Base-by-base conservation (phyloP, 2,329 filamentous ascomycete genomes). In the Trichoderma cornu-damae region DNA sequence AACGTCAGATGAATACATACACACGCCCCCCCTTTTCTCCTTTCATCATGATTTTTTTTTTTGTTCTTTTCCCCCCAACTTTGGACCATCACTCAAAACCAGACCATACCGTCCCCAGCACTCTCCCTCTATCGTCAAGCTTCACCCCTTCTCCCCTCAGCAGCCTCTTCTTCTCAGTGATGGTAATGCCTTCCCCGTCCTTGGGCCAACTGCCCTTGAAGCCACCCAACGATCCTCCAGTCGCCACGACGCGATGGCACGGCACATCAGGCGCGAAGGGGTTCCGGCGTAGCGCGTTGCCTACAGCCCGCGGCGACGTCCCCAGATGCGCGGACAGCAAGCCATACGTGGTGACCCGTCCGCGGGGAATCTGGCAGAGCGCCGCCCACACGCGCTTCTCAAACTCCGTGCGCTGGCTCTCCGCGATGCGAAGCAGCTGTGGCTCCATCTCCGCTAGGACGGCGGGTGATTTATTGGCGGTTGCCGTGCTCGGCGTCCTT, bases 211-310 rank as follows among this genome's bases (percentile, higher is more conserved):
- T 79, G 2, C 87, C 87, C 70, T 85, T 84, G 75, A 89, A 90
- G 0, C 87, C 86, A 40, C 87, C 87, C 20, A 90, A 70, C n/a
- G 78, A 77, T 11, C 88, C 86, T 51, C 85, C 86, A 38, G 84
- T 86, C 5, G 88, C 88, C 46, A 95, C 81, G 20, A 93, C 87
- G 8, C 90, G 81, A 71, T 95, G 90, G 61, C 90, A 95, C 1
- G 90, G 90, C 4, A 93, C 87, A 32, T 83, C 79, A 0, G 90
- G 90, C 12, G 90, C 90, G 65, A 93, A 95, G 0, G 90, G 90
- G 68, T 96, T 96, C 8, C 80, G 76, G 16, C 87, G 81, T 67
- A 95, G 77, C 1, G 89, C 89, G 59, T 88, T 90, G 14, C 89
- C 89, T 4, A 94, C 83, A 0, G 89, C 89, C 40, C 89, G 79